Evolutionary conservation across 2,329 filamentous ascomycete genomes (phyloP).

Genomic region (Neocatenulostroma microsporum): DNA sequence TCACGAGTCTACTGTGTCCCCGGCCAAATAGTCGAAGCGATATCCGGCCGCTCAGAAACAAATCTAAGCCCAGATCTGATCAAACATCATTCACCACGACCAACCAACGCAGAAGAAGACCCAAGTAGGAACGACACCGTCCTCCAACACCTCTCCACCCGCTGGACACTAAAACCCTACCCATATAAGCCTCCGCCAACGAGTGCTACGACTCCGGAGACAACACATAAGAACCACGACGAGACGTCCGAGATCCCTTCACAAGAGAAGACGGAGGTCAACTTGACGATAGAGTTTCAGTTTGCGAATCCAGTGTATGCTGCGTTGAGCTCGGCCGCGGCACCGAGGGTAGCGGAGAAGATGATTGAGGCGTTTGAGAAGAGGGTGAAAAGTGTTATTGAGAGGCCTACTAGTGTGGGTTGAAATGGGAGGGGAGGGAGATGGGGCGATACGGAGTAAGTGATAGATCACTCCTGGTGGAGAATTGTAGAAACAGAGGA

Average conservation of each 20-base stretch:
- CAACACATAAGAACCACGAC: slow-evolving; percentile 29
- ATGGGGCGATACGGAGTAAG: too few relatives aligned
- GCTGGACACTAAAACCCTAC: slow-evolving; percentile 54
- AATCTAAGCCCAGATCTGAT: slow-evolving; percentile 36
- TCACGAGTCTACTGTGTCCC: slow-evolving; percentile 72
- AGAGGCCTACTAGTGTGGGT: slow-evolving; percentile 11
- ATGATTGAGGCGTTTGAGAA: slow-evolving; percentile 95
- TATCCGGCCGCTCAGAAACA: slow-evolving; percentile 52
- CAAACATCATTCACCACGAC: slow-evolving; percentile 34
- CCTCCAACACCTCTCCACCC: slow-evolving; percentile 61
- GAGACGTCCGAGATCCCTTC: slow-evolving; percentile 33
- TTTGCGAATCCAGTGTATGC: slow-evolving; percentile 84
- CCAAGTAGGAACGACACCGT: slow-evolving; percentile 33
- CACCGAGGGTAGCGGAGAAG: slow-evolving; percentile 71
- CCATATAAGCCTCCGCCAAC: slow-evolving; percentile 40
- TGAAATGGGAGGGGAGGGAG: too few relatives aligned
- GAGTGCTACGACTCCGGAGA: slow-evolving; percentile 26
- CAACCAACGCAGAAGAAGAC: slow-evolving; percentile 32
- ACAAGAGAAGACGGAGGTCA: slow-evolving; percentile 59
- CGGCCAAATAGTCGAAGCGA: slow-evolving; percentile 64
- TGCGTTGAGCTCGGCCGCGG: slow-evolving; percentile 70
- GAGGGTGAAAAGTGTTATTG: slow-evolving; percentile 55
- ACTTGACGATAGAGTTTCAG: slow-evolving; percentile 68
- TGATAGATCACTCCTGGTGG: too few relatives aligned
- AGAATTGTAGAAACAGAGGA: too few relatives aligned